A percentile compares a stretch with the other conserved stretches of the same genome.
These are phyloP conservation scores for Tetrahymena malaccensis DNA, from an alignment of 73 alveolate genomes.

Conservation along the genomic window DNA sequence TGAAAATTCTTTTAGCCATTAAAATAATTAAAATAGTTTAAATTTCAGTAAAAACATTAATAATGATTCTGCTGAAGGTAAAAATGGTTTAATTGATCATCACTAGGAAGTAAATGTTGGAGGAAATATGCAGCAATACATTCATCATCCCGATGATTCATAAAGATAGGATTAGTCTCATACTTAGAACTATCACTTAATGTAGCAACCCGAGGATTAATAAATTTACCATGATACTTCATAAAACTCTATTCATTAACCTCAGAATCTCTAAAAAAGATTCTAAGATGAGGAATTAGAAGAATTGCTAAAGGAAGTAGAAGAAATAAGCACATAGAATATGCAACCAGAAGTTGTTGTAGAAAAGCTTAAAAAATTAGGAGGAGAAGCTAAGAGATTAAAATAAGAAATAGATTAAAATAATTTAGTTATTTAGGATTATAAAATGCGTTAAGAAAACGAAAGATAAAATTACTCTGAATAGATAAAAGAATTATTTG, in stretches of 20 bases:
- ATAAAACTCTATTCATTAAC: not conserved
- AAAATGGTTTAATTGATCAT: not conserved
- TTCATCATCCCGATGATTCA: not conserved
- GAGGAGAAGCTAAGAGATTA: not conserved
- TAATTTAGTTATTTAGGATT: not conserved
- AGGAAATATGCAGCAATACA: not conserved
- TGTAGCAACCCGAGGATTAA: not conserved
- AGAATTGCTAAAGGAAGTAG: not conserved
- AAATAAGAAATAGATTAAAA: not conserved
- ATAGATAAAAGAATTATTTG: not conserved
- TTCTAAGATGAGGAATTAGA: not conserved
- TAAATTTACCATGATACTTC: not conserved
- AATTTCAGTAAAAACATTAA: not conserved
- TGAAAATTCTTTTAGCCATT: not conserved
- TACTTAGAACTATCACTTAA: not conserved
- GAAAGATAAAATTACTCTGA: not conserved
- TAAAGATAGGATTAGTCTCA: not conserved
- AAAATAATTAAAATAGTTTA: not conserved
- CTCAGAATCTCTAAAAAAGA: not conserved
- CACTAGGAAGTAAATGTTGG: not conserved
- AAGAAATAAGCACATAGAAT: not conserved
- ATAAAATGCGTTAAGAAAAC: not conserved
- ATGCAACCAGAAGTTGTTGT: not conserved
- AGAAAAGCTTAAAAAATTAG: not conserved
- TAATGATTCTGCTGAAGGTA: not conserved